Percentiles rank a stretch among this genome's conserved stretches.
These are phyloP conservation scores for Paraphaeosphaeria minitans DNA, from an alignment of 2,329 filamentous ascomycete genomes.

Conservation along the genomic window DNA sequence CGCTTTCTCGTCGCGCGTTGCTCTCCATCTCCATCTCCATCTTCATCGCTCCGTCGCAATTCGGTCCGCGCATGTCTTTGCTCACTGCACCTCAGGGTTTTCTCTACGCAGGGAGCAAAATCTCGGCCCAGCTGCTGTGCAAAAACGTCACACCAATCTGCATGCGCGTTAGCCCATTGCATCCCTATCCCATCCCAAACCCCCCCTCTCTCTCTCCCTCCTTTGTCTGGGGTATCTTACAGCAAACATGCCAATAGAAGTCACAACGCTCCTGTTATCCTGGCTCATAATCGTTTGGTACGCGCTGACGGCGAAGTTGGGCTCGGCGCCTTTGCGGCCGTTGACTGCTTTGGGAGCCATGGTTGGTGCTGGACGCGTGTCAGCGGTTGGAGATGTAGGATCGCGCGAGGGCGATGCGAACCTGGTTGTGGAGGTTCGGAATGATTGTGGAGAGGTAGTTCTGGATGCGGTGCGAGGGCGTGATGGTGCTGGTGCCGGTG, in stretches of 20 bases:
- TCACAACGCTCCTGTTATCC: conserved; percentile 57
- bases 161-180: conserved; percentile 23
- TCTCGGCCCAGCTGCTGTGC: conserved; percentile 59
- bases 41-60: background rate
- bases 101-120: conserved; percentile 55
- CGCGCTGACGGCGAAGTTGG: conserved; percentile 48
- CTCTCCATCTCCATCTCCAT: background rate
- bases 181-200: conserved; percentile 8
- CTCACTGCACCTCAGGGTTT: too few relatives aligned
- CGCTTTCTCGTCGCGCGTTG: too few relatives aligned
- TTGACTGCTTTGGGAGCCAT: conserved; percentile 41
- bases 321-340: conserved; percentile 37
- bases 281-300: conserved; percentile 50
- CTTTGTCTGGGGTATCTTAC: conserved; percentile 44
- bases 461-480: conserved; percentile 19
- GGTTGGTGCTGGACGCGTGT: conserved; percentile 9
- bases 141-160: conserved; percentile 59
- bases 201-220: background rate
- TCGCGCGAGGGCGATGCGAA: conserved; percentile 8
- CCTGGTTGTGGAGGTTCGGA: conserved; percentile 8
- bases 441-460: conserved; percentile 1
- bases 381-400: background rate
- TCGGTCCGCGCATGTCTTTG: background rate
- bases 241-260: conserved; percentile 56
- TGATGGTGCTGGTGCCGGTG: conserved; percentile 25